Evolutionary conservation across 176 grass and related monocot genomes (phyloP).

Genomic region (Juncus effusus): DNA sequence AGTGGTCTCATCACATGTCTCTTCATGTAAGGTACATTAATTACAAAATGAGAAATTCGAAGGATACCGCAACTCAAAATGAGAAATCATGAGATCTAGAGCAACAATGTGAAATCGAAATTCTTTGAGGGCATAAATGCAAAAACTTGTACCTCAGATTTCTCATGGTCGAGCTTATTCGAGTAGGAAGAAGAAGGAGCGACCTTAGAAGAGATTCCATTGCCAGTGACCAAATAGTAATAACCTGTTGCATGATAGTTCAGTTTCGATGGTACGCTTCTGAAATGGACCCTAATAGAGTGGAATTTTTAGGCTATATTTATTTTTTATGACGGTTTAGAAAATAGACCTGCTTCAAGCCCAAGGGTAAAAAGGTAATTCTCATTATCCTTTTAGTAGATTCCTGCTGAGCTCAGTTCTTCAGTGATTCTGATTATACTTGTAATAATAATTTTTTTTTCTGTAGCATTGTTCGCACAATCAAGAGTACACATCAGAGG

Average conservation of each 20-base stretch:
- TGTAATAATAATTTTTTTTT: neutral
- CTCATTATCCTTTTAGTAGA: neutral
- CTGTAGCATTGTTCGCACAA: neutral
- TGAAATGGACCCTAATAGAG: no score
- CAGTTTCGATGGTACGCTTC: conserved; percentile 35
- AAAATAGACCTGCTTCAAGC: no score
- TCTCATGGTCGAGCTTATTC: conserved; percentile 4
- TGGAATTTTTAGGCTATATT: no score
- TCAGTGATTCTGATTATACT: neutral
- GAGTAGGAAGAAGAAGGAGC: conserved; percentile 29
- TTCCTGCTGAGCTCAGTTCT: neutral
- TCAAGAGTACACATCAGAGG: neutral
- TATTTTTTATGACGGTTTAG: no score
- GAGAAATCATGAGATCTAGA: no score
- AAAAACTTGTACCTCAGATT: conserved; percentile 41
- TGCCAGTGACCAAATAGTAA: conserved; percentile 20
- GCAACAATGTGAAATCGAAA: conserved; percentile 3
- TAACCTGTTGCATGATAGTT: conserved; percentile 9
- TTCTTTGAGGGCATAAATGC: neutral
- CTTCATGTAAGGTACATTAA: conserved; percentile 71
- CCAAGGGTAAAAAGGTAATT: neutral
- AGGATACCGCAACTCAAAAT: no score
- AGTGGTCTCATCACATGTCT: conserved; percentile 78
- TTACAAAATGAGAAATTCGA: no score
- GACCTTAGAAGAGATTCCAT: conserved; percentile 41